These are phyloP conservation scores for Pisolithus microcarpus DNA, from an alignment of 768 basidiomycete species.

Conservation along the genomic window DNA sequence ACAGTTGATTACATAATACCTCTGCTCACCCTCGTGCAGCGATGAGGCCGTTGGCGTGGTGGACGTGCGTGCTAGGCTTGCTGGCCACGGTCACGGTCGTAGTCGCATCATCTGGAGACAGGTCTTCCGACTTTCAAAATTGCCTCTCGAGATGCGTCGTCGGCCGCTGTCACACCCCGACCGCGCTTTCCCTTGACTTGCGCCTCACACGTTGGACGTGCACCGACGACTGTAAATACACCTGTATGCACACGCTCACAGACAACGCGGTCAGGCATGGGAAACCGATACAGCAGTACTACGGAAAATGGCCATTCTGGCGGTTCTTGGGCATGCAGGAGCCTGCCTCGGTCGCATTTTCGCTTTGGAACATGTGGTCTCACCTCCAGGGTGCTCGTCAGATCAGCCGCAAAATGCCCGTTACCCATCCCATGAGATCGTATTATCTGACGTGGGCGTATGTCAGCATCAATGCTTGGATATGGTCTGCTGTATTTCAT, in stretches of 20 bases:
- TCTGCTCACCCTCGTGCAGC: not conserved
- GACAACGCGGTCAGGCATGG: constrained; percentile 41
- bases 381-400: constrained; percentile 57
- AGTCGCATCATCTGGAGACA: constrained; percentile 27
- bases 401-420: constrained; percentile 42
- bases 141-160: constrained; percentile 32
- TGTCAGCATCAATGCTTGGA: constrained; percentile 83
- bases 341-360: constrained; percentile 87
- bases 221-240: constrained; percentile 80
- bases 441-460: constrained; percentile 64
- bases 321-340: constrained; percentile 87
- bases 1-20: not conserved
- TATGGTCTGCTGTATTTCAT: constrained; percentile 90
- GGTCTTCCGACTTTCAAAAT: constrained; percentile 27
- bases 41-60: constrained; percentile 10
- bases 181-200: constrained; percentile 46
- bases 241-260: constrained; percentile 78
- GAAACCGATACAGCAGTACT: constrained; percentile 60
- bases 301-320: constrained; percentile 98
- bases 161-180: constrained; percentile 25
- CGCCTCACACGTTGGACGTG: constrained; percentile 82
- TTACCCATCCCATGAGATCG: constrained; percentile 56
- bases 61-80: constrained; percentile 11
- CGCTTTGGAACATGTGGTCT: constrained; percentile 73
- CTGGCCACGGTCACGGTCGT: not conserved